phyloP scores from a whole-genome alignment of 2,329 filamentous ascomycete genomes.

The Arthrobotrys sphaeroides region DNA sequence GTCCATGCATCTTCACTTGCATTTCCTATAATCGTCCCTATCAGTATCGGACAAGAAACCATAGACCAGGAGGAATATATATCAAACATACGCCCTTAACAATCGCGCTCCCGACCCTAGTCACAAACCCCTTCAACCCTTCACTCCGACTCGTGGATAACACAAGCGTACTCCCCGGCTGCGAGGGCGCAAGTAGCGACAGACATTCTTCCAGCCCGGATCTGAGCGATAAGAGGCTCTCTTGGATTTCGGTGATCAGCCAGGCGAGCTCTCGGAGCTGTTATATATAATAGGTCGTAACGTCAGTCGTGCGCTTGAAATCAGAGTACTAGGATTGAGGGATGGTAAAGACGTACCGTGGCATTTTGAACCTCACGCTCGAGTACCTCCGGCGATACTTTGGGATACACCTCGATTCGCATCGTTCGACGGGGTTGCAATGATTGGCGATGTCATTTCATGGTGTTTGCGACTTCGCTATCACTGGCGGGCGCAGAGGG shows the following conservation, averaged over 20 bases:
- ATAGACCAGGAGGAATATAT: neutral
- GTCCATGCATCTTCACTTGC: slow-evolving; percentile 55
- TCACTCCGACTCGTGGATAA: slow-evolving; percentile 88
- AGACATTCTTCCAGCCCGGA: slow-evolving; percentile 87
- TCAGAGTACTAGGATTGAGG: neutral
- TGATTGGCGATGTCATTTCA: neutral
- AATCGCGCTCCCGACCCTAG: slow-evolving; percentile 86
- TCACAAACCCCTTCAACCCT: slow-evolving; percentile 89
- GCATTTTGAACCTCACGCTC: slow-evolving; percentile 44
- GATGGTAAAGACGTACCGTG: slow-evolving; percentile 6
- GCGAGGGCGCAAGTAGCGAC: slow-evolving; percentile 81
- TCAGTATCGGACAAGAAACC: too few relatives aligned
- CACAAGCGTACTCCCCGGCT: slow-evolving; percentile 87
- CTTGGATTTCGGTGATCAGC: slow-evolving; percentile 71
- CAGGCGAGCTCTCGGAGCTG: slow-evolving; percentile 71
- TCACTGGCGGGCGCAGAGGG: neutral
- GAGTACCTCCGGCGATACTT: slow-evolving; percentile 40
- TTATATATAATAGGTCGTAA: neutral
- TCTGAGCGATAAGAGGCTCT: slow-evolving; percentile 70
- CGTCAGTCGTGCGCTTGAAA: neutral
- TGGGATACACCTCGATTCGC: slow-evolving; percentile 44
- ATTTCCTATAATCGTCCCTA: slow-evolving; percentile 53
- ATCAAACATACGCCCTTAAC: slow-evolving; percentile 79
- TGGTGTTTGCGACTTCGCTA: too few relatives aligned
- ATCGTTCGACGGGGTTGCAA: slow-evolving; percentile 6